phyloP scores from a whole-genome alignment of 2,329 filamentous ascomycete genomes.

The Scytalidium sp. region DNA sequence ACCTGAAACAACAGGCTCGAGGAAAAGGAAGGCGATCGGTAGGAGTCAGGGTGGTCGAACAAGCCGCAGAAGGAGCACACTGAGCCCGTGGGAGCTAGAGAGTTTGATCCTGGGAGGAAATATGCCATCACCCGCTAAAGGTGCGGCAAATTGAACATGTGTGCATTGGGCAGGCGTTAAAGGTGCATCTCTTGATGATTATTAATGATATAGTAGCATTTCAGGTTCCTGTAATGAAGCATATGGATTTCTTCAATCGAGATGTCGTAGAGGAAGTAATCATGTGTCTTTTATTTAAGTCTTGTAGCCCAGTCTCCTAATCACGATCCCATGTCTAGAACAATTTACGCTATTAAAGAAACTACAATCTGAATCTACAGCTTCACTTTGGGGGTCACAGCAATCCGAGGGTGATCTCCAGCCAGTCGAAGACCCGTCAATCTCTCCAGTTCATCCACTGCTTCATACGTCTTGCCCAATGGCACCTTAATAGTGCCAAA shows the following conservation, averaged over 20 bases:
- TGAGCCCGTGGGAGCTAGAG: conserved; percentile 73
- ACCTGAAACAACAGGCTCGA: conserved; percentile 4
- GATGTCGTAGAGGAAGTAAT: no score
- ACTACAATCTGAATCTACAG: background rate
- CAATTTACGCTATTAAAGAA: background rate
- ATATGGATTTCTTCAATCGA: background rate
- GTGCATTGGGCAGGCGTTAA: background rate
- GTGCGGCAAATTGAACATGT: background rate
- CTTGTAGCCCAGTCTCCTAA: no score
- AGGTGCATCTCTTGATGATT: background rate
- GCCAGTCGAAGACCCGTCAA: conserved; percentile 64
- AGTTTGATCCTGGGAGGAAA: conserved; percentile 50
- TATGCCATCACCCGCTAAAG: background rate
- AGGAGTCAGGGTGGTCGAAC: conserved; percentile 37
- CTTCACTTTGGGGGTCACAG: conserved; percentile 13
- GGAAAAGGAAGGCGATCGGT: conserved; percentile 39
- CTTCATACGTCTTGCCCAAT: conserved; percentile 73
- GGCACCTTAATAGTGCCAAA: conserved; percentile 83
- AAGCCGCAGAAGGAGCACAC: conserved; percentile 67
- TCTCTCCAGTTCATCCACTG: conserved; percentile 76
- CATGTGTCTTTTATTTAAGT: no score
- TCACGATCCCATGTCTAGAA: background rate
- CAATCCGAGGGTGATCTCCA: conserved; percentile 23
- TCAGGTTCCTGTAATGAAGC: background rate
- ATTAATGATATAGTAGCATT: background rate